Evolutionary conservation across 2,329 filamentous ascomycete species (phyloP).

Genomic region (Ophiosphaerella herpotricha): DNA sequence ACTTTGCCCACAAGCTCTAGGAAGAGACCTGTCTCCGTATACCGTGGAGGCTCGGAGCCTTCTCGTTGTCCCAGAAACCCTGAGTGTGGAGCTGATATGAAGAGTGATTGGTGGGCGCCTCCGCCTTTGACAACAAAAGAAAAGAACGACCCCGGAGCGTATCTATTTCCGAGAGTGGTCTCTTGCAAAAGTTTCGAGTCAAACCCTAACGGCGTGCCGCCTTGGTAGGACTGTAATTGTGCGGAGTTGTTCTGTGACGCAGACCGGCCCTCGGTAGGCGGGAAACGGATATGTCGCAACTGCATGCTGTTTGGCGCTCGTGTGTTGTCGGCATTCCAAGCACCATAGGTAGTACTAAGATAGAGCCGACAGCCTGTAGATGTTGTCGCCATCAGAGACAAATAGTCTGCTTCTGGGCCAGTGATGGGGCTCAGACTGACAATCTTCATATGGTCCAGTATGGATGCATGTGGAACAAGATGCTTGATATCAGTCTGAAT

Average conservation of each 20-base stretch:
- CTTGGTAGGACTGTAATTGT: constrained; percentile 39
- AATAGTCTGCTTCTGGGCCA: constrained; percentile 74
- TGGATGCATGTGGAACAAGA: constrained; percentile 73
- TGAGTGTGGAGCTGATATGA: constrained; percentile 85
- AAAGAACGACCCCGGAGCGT: constrained; percentile 88
- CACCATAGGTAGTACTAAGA: constrained; percentile 83
- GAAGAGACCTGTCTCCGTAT: constrained; percentile 80
- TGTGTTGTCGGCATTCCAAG: constrained; percentile 64
- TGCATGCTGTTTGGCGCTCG: constrained; percentile 92
- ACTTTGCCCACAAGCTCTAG: constrained; percentile 74
- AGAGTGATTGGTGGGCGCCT: constrained; percentile 68
- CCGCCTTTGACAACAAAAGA: constrained; percentile 73
- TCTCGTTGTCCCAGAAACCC: constrained; percentile 72
- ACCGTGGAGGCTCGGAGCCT: constrained; percentile 61
- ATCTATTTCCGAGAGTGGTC: constrained; percentile 61
- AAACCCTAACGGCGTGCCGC: constrained; percentile 27
- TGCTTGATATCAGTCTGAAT: constrained; percentile 78
- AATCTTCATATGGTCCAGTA: constrained; percentile 71
- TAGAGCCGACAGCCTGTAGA: constrained; percentile 90
- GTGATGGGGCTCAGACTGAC: constrained; percentile 86
- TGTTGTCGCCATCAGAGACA: constrained; percentile 89
- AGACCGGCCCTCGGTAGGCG: constrained; percentile 59
- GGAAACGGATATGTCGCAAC: constrained; percentile 94
- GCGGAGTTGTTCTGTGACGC: constrained; percentile 26
- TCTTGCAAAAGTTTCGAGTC: constrained; percentile 33